A percentile compares a stretch with the other conserved stretches of the same genome.
These are phyloP conservation scores for Orychophragmus violaceus DNA, from an alignment of 345 rosid genomes.

Conservation along the genomic window DNA sequence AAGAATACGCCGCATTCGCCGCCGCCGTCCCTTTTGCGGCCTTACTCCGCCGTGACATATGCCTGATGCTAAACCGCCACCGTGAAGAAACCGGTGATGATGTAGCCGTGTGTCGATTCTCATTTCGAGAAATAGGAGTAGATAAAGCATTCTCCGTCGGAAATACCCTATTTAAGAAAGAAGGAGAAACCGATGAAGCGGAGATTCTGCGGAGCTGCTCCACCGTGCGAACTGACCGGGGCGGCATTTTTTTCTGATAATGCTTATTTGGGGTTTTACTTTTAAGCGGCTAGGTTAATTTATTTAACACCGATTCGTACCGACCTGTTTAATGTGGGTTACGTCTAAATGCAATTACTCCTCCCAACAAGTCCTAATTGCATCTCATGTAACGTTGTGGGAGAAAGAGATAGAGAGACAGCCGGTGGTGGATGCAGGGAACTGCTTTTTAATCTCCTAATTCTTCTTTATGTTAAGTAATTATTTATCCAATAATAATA, in stretches of 20 bases:
- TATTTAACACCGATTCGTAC: conserved; percentile 10
- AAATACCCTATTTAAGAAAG: neutral
- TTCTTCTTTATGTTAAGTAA: too few species aligned
- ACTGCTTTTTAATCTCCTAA: too few species aligned
- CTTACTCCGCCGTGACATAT: conserved; percentile 14
- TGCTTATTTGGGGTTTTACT: neutral
- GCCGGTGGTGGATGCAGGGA: too few species aligned
- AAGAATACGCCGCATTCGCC: conserved; percentile 14
- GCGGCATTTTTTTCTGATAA: conserved; percentile 13
- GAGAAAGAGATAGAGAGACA: too few species aligned
- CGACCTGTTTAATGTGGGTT: conserved; percentile 12
- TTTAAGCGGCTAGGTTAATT: conserved; percentile 27
- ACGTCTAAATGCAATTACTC: neutral
- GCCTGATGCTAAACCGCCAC: neutral
- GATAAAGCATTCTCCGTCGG: neutral
- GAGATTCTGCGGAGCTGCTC: conserved; percentile 20
- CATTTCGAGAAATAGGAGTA: conserved; percentile 2
- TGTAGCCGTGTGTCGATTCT: neutral
- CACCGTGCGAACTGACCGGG: conserved; percentile 31
- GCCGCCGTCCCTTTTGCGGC: neutral
- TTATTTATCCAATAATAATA: too few species aligned
- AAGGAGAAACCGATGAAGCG: neutral
- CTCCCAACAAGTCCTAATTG: too few species aligned
- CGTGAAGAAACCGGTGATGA: neutral
- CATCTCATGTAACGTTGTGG: too few species aligned